Evolutionary conservation across 768 basidiomycete genomes (phyloP).

Genomic region (Termitomyces sp.): DNA sequence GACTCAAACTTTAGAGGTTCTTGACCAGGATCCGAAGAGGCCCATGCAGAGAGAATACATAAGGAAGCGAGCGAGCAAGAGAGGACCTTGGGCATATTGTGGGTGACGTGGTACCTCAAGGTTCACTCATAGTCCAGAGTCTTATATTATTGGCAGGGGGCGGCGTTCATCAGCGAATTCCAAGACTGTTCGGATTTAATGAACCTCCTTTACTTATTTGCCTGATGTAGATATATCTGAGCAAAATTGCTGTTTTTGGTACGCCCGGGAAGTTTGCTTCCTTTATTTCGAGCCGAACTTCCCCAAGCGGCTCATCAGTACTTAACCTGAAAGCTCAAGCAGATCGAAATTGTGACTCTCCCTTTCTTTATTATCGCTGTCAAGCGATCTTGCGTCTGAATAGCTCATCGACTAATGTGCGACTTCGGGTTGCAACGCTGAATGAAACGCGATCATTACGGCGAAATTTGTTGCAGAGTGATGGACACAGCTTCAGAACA

Average conservation of each 20-base stretch:
- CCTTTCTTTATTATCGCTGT: neutral
- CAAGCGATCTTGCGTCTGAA: neutral
- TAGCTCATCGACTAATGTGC: neutral
- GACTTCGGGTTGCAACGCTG: neutral
- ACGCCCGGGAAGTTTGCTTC: neutral
- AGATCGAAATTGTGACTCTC: neutral
- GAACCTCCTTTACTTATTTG: neutral
- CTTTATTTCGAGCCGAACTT: neutral
- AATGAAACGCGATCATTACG: neutral
- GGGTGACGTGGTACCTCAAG: neutral
- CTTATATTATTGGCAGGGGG: neutral
- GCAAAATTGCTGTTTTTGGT: neutral
- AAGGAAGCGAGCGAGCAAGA: neutral
- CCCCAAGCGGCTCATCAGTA: neutral
- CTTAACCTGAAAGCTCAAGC: neutral
- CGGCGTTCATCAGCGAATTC: neutral
- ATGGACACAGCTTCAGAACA: neutral
- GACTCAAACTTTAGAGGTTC: slow-evolving; percentile 1
- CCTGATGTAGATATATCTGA: neutral
- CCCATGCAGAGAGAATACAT: neutral
- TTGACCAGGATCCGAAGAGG: neutral
- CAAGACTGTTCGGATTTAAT: no score
- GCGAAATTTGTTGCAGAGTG: neutral
- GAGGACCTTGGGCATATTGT: neutral
- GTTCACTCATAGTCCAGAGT: neutral